Evolutionary conservation across 1,284 basidiomycete species (phyloP), one percentile per base, ranked within the genome.

Genomic region (Somion occarium): DNA sequence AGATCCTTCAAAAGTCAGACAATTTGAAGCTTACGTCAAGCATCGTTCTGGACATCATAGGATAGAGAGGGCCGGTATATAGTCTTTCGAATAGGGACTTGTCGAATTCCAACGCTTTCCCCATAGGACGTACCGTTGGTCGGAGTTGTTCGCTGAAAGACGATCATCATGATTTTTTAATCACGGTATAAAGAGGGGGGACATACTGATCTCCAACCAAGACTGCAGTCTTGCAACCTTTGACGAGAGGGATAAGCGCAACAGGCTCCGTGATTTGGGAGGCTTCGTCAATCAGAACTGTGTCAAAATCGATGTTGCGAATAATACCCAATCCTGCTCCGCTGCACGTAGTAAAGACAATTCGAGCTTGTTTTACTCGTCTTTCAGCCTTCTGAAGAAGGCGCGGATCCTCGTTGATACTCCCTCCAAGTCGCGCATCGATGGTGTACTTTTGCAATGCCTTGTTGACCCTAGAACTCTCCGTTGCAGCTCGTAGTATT

Each of bases 201-300:
- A 68, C 80, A 68, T 56, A 85, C 83, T 85, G 83, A 58, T 85
- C 82, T 3, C 83, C 83, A 4, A 85, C 83, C 15, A 85, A 65
- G 3, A 85, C 74, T 0, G 78, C 82, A 26, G 73, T 68, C 44
- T 68, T 62, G 39, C 78, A 76, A 1, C 81, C 82, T 60, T 85
- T 85, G 9, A 83, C 80, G 2, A 85, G 67, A 1, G 83, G 82
- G 41, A 85, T 83, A 23, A 85, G 65, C 0, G 81, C 75, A 44
- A 74, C 74, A 2, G 82, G 77, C 56, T 86, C 83, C 0, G 81
- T 83, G 13, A 85, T 75, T 58, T 85, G 83, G 0, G 82, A 84
- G 0, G 82, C 82, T 56, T 85, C 82, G 58, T 85, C 83, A 39
- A 85, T 81, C 34, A 85, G 66, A 0, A 76, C 80, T n/a, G 78